Evolutionary conservation across 345 rosid species (phyloP), one percentile per base, ranked within the genome.

Genomic region (Moringa oleifera): DNA sequence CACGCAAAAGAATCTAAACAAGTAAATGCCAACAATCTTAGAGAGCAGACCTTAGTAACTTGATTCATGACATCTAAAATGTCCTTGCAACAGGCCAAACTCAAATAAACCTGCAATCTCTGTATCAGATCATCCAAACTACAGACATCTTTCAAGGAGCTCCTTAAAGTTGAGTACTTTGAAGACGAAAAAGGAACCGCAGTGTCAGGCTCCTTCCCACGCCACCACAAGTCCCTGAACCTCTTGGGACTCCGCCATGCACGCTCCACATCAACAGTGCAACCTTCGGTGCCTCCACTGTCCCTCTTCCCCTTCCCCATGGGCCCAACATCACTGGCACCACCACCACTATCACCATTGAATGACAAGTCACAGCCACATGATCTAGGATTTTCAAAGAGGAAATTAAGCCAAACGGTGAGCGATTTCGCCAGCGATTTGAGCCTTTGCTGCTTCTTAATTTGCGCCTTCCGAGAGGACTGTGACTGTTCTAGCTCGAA

Each of bases 111-210:
- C 45, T 71, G 67, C 96, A 93, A 81, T 46, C 98, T 71, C 70
- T 81, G 80, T 68, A 69, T 79, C 83, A 93, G 73, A 80, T 93
- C 97, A 71, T 93, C 94, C n/a, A 93, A 79, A 71, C 97, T 93
- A 59, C 98, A 88, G 15, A 93, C 85, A 18, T 82, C 89, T 65
- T 75, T 79, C 68, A 93, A 56, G 19, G 94, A 90, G 36, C 75
- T 75, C 58, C 60, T 83, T 75, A 93, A 65, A 47, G 20, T 54
- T 0, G 58, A 63, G 50, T 69, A 70, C 75, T 66, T 86, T 0
- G 83, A 77, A 62, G 70, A 72, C 46, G 68, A 72, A 55, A 79
- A 74, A 58, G 66, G 72, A 5, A 23, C 72, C 1, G 45, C 75
- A 49, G 12, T 52, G 16, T 79, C 79, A 20, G 52, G 25, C 21